A percentile compares a stretch with the other conserved stretches of the same genome.
Conservation (phyloP, 192 early-diverging fungal genomes). For the Phycomyces blakesleeanus region DNA sequence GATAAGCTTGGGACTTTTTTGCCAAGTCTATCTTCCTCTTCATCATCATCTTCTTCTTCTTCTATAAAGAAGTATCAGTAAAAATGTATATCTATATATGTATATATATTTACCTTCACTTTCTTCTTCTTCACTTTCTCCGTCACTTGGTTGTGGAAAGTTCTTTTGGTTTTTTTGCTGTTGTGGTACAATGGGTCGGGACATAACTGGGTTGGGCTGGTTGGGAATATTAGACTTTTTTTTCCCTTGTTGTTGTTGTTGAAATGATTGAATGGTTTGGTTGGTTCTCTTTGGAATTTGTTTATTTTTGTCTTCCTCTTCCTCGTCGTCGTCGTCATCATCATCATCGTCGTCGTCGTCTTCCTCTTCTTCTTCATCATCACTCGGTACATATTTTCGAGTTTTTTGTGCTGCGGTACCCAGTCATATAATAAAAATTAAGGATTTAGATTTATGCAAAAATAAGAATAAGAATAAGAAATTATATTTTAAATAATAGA, state of each 20-base stretch:
- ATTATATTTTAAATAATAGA: too few species aligned
- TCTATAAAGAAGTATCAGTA: not conserved
- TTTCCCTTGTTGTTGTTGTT: not conserved
- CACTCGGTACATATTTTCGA: constrained; percentile 13
- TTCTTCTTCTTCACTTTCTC: constrained; percentile 25
- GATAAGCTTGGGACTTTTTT: not conserved
- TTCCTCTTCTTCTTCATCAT: constrained; percentile 25
- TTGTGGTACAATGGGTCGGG: not conserved
- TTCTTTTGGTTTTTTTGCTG: constrained; percentile 3
- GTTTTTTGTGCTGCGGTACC: not conserved
- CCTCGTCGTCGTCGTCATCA: constrained; percentile 2
- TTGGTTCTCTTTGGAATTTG: constrained; percentile 2
- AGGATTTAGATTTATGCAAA: not conserved
- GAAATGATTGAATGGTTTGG: not conserved
- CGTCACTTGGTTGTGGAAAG: constrained; percentile 17
- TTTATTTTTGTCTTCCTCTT: constrained; percentile 14
- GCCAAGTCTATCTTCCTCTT: not conserved
- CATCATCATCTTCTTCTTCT: constrained; percentile 23
- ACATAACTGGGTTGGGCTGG: not conserved
- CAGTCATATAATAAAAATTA: not conserved
- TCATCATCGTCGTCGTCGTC: constrained; percentile 17
- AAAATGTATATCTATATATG: too few species aligned
- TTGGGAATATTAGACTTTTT: not conserved
- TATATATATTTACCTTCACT: not conserved
- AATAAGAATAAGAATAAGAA: too few species aligned